Base-by-base conservation (phyloP, 495 filamentous ascomycete species). In the Cercophora scortea region DNA sequence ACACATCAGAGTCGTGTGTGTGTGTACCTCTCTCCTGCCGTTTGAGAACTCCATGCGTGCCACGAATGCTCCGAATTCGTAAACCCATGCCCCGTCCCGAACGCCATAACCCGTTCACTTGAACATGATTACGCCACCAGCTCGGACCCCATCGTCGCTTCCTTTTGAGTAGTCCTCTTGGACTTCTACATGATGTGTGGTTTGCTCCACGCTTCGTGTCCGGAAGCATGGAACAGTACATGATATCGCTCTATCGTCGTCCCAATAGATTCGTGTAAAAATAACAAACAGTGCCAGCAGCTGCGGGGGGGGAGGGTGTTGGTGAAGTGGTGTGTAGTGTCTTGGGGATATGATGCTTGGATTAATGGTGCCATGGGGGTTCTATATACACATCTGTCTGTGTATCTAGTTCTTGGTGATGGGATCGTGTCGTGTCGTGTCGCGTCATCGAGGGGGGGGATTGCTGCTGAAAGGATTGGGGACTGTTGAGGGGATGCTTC, bases 351-450 rank as follows among this genome's bases (percentile, higher is more conserved):
- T 62, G 63, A 47, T 57, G 36, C 57, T 48, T 34, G 52, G 61
- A 19, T 61, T 51, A 55, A 55, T 45, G 52, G 56, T 56, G 52
- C 36, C 55, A 55, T 51, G 16, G 16, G 52, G 51, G 50, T 32
- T 64, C 60, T 67, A 65, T 64, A 61, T 63, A 61, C 64, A 66
- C 63, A 65, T 54, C 45, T 5, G 45, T 54, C 53, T 61, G 64
- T 67, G 64, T 60, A 67, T 65, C 53, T 57, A 17, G 51, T 49
- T 49, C 45, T 49, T 52, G 52, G 50, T 25, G 25, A 25, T 25
- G 52, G 51, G 51, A 47, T 63, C 32, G 57, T 62, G 57, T 50
- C 55, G 61, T 62, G 63, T 56, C 54, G 54, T 63, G 54, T 42
- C 51, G 51, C 46, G 57, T 59, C 55, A 54, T 64, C 51, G 49